A percentile compares a stretch with the other conserved stretches of the same genome.
phyloP scores from a whole-genome alignment of 805 yeast genomes.

The Metschnikowia cubensis region DNA sequence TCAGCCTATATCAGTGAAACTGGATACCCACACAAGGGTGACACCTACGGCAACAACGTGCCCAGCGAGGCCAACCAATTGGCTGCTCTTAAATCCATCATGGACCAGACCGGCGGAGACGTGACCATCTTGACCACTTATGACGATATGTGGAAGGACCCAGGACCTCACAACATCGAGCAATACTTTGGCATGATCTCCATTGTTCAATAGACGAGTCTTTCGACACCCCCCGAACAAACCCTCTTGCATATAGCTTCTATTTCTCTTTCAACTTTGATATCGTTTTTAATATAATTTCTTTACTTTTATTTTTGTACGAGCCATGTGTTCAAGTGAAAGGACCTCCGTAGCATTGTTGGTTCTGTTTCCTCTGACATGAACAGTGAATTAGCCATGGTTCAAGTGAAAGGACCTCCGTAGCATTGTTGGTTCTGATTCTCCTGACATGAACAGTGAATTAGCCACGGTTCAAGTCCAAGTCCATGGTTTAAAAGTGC shows the following conservation, averaged over 20 bases:
- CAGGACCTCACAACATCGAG: conserved; percentile 83
- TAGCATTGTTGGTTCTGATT: too few species aligned
- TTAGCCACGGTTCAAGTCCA: too few species aligned
- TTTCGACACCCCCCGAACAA: too few species aligned
- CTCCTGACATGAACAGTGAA: too few species aligned
- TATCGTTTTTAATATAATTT: background rate
- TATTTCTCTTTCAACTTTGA: too few species aligned
- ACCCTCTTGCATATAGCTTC: background rate
- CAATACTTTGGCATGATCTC: conserved; percentile 74
- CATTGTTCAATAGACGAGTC: conserved; percentile 21
- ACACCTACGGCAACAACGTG: conserved; percentile 64
- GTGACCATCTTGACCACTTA: conserved; percentile 75
- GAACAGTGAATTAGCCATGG: too few species aligned
- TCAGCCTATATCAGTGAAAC: conserved; percentile 73
- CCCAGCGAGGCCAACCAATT: conserved; percentile 70
- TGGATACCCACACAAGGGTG: conserved; percentile 81
- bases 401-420: too few species aligned
- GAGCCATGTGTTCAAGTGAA: too few species aligned
- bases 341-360: too few species aligned
- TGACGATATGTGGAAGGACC: conserved; percentile 81
- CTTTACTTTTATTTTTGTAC: background rate
- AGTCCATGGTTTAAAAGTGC: too few species aligned
- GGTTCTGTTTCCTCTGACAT: too few species aligned
- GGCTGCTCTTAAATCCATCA: conserved; percentile 61
- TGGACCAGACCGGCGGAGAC: conserved; percentile 54